Percentiles rank a stretch among this genome's conserved stretches.
Conservation (phyloP, 2,329 filamentous ascomycete species). For the Fonsecaea multimorphosa region DNA sequence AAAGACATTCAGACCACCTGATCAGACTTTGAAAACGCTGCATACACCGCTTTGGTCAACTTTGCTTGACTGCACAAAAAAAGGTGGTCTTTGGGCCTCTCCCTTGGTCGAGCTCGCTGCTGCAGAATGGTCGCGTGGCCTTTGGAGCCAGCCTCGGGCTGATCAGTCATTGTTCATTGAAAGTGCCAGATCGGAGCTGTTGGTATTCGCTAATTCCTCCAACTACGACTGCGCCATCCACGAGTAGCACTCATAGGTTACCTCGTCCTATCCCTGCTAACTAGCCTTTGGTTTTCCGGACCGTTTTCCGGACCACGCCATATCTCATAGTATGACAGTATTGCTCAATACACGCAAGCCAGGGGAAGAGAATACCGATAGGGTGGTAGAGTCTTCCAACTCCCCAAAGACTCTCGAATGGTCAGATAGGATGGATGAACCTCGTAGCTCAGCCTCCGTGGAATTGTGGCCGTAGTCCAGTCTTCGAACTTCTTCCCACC, state of each 20-base stretch:
- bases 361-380: neutral
- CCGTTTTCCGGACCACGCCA: neutral
- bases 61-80: neutral
- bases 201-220: neutral
- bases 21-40: neutral
- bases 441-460: neutral
- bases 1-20: neutral
- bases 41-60: neutral
- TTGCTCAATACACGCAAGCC: neutral
- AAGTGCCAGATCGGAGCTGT: neutral
- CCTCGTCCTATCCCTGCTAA: neutral
- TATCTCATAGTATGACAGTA: neutral
- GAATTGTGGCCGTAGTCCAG: neutral
- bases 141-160: neutral
- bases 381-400: neutral
- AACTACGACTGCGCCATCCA: neutral
- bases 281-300: neutral
- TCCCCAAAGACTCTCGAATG: neutral
- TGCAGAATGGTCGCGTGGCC: neutral
- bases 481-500: neutral
- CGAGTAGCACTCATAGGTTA: neutral
- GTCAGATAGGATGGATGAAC: neutral
- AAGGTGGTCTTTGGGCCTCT: neutral
- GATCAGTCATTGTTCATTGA: neutral
- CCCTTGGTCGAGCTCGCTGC: neutral